Evolutionary conservation across 176 grass and related monocot genomes (phyloP).

Genomic region (Ensete glaucum): DNA sequence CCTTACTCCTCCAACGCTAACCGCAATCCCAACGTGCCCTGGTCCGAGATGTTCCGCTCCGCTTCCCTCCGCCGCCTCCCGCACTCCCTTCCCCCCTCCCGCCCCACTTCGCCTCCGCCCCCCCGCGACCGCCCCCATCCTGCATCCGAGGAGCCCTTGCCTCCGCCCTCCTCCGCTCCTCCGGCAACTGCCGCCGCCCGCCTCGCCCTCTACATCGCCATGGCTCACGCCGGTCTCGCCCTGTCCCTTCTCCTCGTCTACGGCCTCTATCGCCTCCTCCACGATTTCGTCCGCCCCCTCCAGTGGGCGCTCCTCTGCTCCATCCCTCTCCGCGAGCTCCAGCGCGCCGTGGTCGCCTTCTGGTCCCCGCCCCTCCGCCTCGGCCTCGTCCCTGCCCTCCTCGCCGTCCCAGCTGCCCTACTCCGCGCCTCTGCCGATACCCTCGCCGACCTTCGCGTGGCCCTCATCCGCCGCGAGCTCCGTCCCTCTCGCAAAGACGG

Average conservation of each 20-base stretch:
- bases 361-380: constrained; percentile 68
- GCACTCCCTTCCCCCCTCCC: constrained; percentile 15
- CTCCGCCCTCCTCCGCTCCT: background rate
- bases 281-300: constrained; percentile 96
- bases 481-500: constrained; percentile 28
- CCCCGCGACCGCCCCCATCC: background rate
- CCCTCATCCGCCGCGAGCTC: constrained; percentile 46
- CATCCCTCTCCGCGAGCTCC: constrained; percentile 81
- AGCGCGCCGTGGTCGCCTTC: constrained; percentile 70
- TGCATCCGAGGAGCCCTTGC: constrained; percentile 13
- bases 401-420: constrained; percentile 66
- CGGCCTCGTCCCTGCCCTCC: constrained; percentile 47
- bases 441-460: constrained; percentile 62
- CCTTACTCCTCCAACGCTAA: constrained; percentile 24
- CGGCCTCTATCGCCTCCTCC: constrained; percentile 66
- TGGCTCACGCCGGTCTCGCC: constrained; percentile 91
- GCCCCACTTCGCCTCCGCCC: background rate
- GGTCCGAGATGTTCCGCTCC: constrained; percentile 96
- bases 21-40: constrained; percentile 35
- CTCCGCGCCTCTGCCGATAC: constrained; percentile 47
- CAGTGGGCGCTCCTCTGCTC: constrained; percentile 97
- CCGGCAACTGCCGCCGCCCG: constrained; percentile 8
- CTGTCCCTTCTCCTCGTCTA: constrained; percentile 70
- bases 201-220: constrained; percentile 90
- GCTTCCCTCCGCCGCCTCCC: constrained; percentile 35